Evolutionary conservation across 2,329 filamentous ascomycete species (phyloP).

Genomic region (Cryphonectria parasitica): DNA sequence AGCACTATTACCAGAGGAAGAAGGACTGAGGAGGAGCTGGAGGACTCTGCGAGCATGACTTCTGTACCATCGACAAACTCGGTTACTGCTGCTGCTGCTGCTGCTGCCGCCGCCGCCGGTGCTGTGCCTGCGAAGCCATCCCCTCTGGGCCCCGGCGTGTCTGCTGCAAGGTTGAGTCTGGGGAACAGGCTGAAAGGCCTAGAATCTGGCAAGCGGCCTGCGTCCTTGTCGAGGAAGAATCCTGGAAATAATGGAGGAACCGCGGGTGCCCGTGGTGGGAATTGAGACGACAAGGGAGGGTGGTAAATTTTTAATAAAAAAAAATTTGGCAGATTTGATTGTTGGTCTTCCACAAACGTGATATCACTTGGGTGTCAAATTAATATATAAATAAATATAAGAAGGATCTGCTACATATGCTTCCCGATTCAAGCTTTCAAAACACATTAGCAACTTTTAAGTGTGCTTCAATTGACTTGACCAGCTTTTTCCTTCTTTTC

Average conservation of each 20-base stretch:
- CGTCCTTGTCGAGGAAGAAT: slow-evolving; percentile 14
- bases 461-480: background rate
- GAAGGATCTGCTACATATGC: background rate
- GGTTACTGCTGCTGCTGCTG: background rate
- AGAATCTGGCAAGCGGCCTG: slow-evolving; percentile 18
- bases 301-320: background rate
- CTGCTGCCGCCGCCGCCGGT: no score
- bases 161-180: slow-evolving; percentile 52
- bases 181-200: slow-evolving; percentile 52
- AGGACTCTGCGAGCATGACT: slow-evolving; percentile 44
- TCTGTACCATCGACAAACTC: slow-evolving; percentile 27
- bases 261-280: background rate
- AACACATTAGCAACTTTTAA: background rate
- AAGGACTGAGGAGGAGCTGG: slow-evolving; percentile 37
- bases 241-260: slow-evolving; percentile 7
- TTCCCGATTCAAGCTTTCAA: background rate
- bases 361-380: background rate
- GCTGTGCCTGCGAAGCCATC: slow-evolving; percentile 31
- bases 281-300: background rate
- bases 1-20: slow-evolving; percentile 31
- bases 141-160: slow-evolving; percentile 38
- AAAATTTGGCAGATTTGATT: no score
- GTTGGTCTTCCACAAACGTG: background rate
- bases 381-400: background rate
- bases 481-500: background rate